Base-by-base conservation (phyloP, 192 early-diverging fungal species). In the Coemansia sp. region DNA sequence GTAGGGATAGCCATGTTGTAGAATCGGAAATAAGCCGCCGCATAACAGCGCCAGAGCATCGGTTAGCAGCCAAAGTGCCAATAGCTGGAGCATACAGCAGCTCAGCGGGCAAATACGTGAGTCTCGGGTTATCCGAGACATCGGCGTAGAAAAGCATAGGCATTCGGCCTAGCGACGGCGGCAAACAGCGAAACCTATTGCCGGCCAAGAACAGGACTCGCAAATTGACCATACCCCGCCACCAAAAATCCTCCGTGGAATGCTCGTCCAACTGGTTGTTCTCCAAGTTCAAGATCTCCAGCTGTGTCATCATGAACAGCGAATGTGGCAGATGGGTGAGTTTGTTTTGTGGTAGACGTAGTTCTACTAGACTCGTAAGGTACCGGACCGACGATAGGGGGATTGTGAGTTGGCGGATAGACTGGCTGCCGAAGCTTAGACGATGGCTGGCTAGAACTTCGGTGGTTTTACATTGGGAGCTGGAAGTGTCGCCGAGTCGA, bases 251-350 rank as follows among this genome's bases (percentile, higher is more conserved):
- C 0, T 41, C 21, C 0, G 59, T 65, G 37, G 55, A 46, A 11
- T 36, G 5, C n/a, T 74, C 69, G 29, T 76, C 74, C 55, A 84
- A 62, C 5, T 8, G 34, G 64, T 84, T 84, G 59, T 62, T 64
- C 27, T 78, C 76, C 44, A 84, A 31, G 62, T 84, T 79, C 4
- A 84, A 68, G 27, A 73, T 76, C 68, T 84, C 81, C 57, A 84
- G 70, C 53, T 72, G 71, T 11, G 58, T 32, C 34, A 84, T 48
- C 64, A 63, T 39, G 15, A 84, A 84, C 55, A 84, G 64, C 12
- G 77, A 42, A 6, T 25, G 19, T 0, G 81, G 81, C 64, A 84
- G 46, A 23, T 10, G 21, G 1, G 31, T 55, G 38, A 84, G 73
- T 15, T 76, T 75, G 77, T 84, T 84, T 36, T 74, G 72, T 21